Evolutionary conservation across 805 yeast species (phyloP), one percentile per base, ranked within the genome.

Genomic region (Priceomyces medius): DNA sequence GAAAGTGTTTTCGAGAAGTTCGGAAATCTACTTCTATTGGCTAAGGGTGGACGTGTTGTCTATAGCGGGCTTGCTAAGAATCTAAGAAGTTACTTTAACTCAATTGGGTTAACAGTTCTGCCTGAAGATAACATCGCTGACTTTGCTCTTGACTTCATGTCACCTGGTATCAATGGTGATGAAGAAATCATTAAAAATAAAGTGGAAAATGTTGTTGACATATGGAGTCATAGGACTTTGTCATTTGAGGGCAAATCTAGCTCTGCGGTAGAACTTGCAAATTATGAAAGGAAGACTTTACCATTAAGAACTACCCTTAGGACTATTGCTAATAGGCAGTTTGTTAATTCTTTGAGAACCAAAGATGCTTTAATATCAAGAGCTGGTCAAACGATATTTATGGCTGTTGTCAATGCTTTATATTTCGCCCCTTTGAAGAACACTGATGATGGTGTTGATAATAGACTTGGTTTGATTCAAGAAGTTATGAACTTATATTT

Each of bases 401-500:
- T 84, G 42, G 88, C 84, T 5, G 67, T 83, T 4, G 69, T 88
- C 8, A 75, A 81, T 37, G 77, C 91, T 0, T 64, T 88, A 31
- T 88, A 74, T 53, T 88, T 81, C 66, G 56, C 74, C 0, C 71
- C 74, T 3, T 58, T 70, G 39, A 60, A 46, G 34, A 58, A 66
- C 42, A 46, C 56, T 9, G 61, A 57, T 38, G 66, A 67, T 19
- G 83, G 91, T 24, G 73, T 86, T 23, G 72, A 71, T 43, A 79
- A 87, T 58, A 66, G 95, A 48, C 61, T 88, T 13, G 96, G 96
- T 3, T 63, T 88, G 37, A 73, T 84, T 2, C 96, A 88, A 58
- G 86, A 85, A 54, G 74, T 83, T 3, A 66, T 83, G 17, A 80
- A 88, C 21, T 58, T 88, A 38, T 88, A 84, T 55, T 88, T 81